These are phyloP conservation scores for Curvularia sp. DNA, from an alignment of 2,329 filamentous ascomycete species.

Conservation along the genomic window DNA sequence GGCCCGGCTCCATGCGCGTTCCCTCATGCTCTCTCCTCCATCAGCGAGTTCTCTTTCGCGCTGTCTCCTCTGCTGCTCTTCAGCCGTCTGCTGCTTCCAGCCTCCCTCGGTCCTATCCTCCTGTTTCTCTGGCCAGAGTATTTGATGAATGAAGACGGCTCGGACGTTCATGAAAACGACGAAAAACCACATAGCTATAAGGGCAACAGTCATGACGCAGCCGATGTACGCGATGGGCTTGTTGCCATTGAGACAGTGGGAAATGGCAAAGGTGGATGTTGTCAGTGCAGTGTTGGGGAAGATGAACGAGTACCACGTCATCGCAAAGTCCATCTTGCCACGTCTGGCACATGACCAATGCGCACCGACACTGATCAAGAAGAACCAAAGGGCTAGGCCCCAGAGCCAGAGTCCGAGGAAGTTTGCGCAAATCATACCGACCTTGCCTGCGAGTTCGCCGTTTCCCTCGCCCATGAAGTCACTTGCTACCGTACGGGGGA, in stretches of 20 bases:
- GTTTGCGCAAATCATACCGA: slow-evolving; percentile 64
- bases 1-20: slow-evolving; percentile 30
- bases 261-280: slow-evolving; percentile 76
- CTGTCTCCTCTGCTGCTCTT: slow-evolving; percentile 37
- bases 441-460: slow-evolving; percentile 61
- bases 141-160: slow-evolving; percentile 69
- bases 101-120: slow-evolving; percentile 69
- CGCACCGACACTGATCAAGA: slow-evolving; percentile 78
- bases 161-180: slow-evolving; percentile 75
- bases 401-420: slow-evolving; percentile 80
- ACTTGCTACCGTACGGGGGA: slow-evolving; percentile 57
- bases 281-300: slow-evolving; percentile 80
- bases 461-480: slow-evolving; percentile 64
- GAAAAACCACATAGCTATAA: slow-evolving; percentile 72
- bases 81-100: slow-evolving; percentile 53
- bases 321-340: slow-evolving; percentile 74
- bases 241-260: slow-evolving; percentile 58
- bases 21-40: slow-evolving; percentile 28
- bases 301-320: slow-evolving; percentile 86
- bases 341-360: slow-evolving; percentile 71
- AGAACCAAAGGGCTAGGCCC: slow-evolving; percentile 85
- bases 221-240: slow-evolving; percentile 70
- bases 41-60: slow-evolving; percentile 25
- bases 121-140: slow-evolving; percentile 80
- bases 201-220: slow-evolving; percentile 69